phyloP scores from a whole-genome alignment of 139 green algal species.

The Deuterostichococcus epilithicus region DNA sequence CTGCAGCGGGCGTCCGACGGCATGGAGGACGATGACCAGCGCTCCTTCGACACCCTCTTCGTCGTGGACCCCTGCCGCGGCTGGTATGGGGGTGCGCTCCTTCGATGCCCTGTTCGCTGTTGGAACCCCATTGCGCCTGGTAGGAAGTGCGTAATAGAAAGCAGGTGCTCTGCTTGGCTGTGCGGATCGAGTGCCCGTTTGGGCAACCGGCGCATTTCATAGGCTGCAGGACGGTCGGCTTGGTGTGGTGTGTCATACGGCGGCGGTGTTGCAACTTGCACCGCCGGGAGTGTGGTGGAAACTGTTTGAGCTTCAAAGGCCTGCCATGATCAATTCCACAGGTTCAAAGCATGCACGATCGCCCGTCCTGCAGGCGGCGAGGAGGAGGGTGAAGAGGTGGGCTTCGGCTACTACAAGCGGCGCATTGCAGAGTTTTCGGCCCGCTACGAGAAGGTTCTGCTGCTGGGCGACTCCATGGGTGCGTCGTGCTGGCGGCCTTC shows the following conservation, averaged over 20 bases:
- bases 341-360: background rate
- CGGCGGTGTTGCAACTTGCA: too few relatives aligned
- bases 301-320: too few relatives aligned
- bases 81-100: conserved; percentile 64
- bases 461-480: conserved; percentile 93
- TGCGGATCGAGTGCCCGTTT: too few relatives aligned
- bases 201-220: too few relatives aligned
- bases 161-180: too few relatives aligned
- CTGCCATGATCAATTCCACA: too few relatives aligned
- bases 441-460: conserved; percentile 68
- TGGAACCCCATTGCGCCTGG: too few relatives aligned
- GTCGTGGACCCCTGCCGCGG: conserved; percentile 67
- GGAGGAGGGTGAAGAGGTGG: conserved; percentile 25
- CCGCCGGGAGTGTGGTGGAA: too few relatives aligned
- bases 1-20: conserved; percentile 34
- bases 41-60: conserved; percentile 78
- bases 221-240: too few relatives aligned
- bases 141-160: too few relatives aligned
- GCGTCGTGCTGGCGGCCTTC: conserved; percentile 20
- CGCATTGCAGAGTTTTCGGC: conserved; percentile 31
- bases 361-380: conserved; percentile 28
- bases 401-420: conserved; percentile 32
- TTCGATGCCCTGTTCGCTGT: too few relatives aligned
- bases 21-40: conserved; percentile 5
- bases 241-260: too few relatives aligned